Evolutionary conservation across 2,329 filamentous ascomycete genomes (phyloP).

Genomic region (Elsinoe necatrix): DNA sequence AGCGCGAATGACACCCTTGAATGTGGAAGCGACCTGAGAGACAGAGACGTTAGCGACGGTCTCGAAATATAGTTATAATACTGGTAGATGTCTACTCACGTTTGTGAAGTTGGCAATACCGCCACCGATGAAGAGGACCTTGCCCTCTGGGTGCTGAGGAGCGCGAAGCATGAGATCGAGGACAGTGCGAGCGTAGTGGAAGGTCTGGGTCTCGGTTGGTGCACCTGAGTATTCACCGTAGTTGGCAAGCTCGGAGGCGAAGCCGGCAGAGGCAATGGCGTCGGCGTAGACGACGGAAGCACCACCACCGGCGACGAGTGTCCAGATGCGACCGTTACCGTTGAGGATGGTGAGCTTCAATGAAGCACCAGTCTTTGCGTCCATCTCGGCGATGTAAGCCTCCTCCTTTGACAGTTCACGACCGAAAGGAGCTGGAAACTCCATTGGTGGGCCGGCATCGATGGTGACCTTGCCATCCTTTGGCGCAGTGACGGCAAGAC

Average conservation of each 20-base stretch:
- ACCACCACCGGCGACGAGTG: constrained; percentile 96
- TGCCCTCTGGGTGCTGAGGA: constrained; percentile 76
- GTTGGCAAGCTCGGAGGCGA: constrained; percentile 94
- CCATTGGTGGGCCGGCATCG: constrained; percentile 94
- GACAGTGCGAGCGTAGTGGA: constrained; percentile 96
- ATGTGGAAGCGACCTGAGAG: constrained; percentile 69
- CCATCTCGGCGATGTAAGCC: constrained; percentile 96
- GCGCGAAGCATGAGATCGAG: constrained; percentile 95
- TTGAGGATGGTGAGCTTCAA: constrained; percentile 98
- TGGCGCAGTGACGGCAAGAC: constrained; percentile 57
- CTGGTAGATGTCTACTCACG: constrained; percentile 38
- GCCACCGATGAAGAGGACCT: constrained; percentile 98
- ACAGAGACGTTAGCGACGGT: not conserved
- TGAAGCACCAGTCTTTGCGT: constrained; percentile 98
- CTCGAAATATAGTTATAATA: not conserved
- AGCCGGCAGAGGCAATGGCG: constrained; percentile 92
- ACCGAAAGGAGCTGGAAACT: constrained; percentile 97
- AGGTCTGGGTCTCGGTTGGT: constrained; percentile 96
- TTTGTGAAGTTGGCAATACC: constrained; percentile 99
- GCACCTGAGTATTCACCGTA: constrained; percentile 99
- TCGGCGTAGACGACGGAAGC: constrained; percentile 98
- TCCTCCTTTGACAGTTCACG: constrained; percentile 98
- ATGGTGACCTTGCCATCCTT: constrained; percentile 73
- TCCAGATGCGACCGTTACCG: constrained; percentile 87
- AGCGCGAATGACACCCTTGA: constrained; percentile 98